Conservation (phyloP, 2,329 filamentous ascomycete species). For the Colletotrichum tropicale region DNA sequence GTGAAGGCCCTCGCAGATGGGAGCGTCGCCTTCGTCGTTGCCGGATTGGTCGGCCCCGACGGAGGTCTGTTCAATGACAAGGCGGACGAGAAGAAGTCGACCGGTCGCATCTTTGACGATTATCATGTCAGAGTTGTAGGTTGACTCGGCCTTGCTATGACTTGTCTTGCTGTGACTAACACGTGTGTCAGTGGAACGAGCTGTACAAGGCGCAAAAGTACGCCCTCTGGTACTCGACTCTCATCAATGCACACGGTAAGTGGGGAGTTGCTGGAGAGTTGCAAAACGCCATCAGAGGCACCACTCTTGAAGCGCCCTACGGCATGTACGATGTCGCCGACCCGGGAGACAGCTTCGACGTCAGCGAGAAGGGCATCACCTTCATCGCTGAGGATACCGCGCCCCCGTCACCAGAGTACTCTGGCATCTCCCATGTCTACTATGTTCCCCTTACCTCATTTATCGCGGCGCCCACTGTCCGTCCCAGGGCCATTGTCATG, state of each 20-base stretch:
- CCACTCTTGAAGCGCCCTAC: conserved; percentile 34
- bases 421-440: conserved; percentile 28
- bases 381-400: conserved; percentile 31
- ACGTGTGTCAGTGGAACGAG: conserved; percentile 32
- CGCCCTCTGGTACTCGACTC: conserved; percentile 42
- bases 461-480: conserved; percentile 10
- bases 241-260: conserved; percentile 28
- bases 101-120: conserved; percentile 37
- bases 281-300: conserved; percentile 34
- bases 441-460: conserved; percentile 38
- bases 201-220: conserved; percentile 34
- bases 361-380: conserved; percentile 36
- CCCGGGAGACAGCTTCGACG: conserved; percentile 31
- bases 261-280: conserved; percentile 35
- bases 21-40: conserved; percentile 37
- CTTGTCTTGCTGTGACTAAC: background rate
- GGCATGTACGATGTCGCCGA: conserved; percentile 29
- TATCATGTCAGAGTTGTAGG: conserved; percentile 37
- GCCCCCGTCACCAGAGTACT: background rate
- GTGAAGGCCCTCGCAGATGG: conserved; percentile 36
- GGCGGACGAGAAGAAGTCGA: conserved; percentile 25
- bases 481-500: conserved; percentile 28
- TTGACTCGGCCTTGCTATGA: background rate
- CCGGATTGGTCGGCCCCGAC: conserved; percentile 34
- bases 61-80: conserved; percentile 37